A percentile compares a stretch with the other conserved stretches of the same genome.
phyloP scores from a whole-genome alignment of 1,284 basidiomycete genomes.

The Cryptococcus wingfieldii region DNA sequence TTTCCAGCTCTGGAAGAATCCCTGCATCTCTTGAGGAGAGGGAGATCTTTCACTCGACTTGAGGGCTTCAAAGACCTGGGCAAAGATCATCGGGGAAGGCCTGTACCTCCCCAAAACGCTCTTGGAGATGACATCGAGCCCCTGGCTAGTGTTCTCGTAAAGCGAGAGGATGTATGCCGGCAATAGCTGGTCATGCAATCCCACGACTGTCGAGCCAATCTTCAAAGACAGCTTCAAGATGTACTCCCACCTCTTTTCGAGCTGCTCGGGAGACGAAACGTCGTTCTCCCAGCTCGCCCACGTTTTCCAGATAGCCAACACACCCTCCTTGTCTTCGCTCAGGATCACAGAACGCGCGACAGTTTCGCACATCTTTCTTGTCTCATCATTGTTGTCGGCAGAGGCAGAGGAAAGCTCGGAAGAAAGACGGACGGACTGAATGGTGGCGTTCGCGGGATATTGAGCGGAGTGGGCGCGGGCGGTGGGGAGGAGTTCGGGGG shows the following conservation, averaged over 20 bases:
- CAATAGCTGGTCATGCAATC: conserved; percentile 23
- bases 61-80: conserved; percentile 3
- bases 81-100: conserved; percentile 2
- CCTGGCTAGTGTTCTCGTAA: not conserved
- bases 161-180: conserved; percentile 14
- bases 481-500: conserved; percentile 5
- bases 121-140: not conserved
- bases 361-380: conserved; percentile 21
- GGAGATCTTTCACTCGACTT: too few species aligned
- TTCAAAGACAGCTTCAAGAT: conserved; percentile 23
- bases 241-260: conserved; percentile 18
- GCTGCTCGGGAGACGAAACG: not conserved
- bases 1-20: too few species aligned
- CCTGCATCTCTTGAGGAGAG: too few species aligned
- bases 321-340: conserved; percentile 9
- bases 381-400: not conserved
- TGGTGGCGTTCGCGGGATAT: conserved; percentile 24
- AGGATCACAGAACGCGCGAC: conserved; percentile 16
- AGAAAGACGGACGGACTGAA: conserved; percentile 27
- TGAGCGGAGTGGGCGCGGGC: conserved; percentile 26
- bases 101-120: not conserved
- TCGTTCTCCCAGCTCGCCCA: conserved; percentile 22
- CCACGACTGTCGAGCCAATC: conserved; percentile 13
- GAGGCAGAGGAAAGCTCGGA: conserved; percentile 15
- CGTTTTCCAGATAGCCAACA: conserved; percentile 25